phyloP scores from a whole-genome alignment of 108 stramenopile species.

The Asterionellopsis glacialis region DNA sequence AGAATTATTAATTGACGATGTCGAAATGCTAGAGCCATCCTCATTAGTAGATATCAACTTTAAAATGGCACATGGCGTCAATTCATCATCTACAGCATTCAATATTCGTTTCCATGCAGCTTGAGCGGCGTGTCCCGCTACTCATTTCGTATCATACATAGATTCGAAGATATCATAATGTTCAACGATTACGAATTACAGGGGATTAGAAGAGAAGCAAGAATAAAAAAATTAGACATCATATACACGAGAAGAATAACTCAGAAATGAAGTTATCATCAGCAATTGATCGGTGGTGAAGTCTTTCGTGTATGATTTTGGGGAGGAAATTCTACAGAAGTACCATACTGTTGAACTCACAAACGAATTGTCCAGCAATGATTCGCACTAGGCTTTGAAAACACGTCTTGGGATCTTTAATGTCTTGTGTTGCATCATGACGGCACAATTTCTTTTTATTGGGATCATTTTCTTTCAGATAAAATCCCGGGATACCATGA shows the following conservation, averaged over 20 bases:
- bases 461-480: not conserved
- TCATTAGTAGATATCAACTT: constrained; percentile 4
- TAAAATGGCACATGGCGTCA: constrained; percentile 26
- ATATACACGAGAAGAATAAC: too few relatives aligned
- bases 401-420: constrained; percentile 24
- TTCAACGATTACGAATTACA: too few relatives aligned
- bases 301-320: too few relatives aligned
- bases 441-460: constrained; percentile 6
- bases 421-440: constrained; percentile 10
- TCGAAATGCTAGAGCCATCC: constrained; percentile 8
- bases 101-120: constrained; percentile 33
- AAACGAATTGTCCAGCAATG: constrained; percentile 35
- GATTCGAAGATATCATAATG: too few relatives aligned
- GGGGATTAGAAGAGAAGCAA: too few relatives aligned
- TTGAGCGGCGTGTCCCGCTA: constrained; percentile 37
- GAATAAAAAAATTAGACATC: too few relatives aligned
- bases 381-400: constrained; percentile 50
- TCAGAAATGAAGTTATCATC: too few relatives aligned
- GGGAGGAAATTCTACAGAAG: too few relatives aligned
- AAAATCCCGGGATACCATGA: not conserved
- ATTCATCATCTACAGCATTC: constrained; percentile 1
- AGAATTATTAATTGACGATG: too few relatives aligned
- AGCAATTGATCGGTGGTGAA: too few relatives aligned
- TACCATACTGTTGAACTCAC: too few relatives aligned
- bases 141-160: constrained; percentile 1